Base-by-base conservation (phyloP, 768 basidiomycete genomes). In the Naganishia vaughanmartiniae region DNA sequence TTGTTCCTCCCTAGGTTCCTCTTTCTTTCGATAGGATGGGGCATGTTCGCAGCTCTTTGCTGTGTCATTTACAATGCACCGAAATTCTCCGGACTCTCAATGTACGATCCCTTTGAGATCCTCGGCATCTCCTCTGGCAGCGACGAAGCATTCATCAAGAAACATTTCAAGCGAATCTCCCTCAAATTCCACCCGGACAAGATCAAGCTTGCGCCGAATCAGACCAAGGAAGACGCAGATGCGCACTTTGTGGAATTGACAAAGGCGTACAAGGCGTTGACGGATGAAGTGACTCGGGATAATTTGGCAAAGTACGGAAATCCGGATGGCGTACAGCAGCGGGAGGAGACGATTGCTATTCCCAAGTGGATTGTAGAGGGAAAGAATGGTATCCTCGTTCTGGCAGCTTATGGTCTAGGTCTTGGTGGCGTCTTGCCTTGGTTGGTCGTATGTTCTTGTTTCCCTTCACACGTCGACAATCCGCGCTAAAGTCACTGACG, bases 261-360 rank as follows among this genome's bases (percentile, higher is more conserved):
- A 10, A 99, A 98, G 80, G 96, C 96, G 4, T 99, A 99, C 84
- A 99, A 99, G 84, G 83, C 95, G 87, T 83, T 99, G 30, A 97
- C 94, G 0, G 93, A 99, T 81, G 91, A 92, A 78, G 89, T 87
- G 6, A 93, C 93, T 66, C 90, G 93, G 51, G 87, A 89, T 76
- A 99, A 99, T 81, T 88, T 88, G 83, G 87, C 90, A 74, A 84
- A 88, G 45, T 97, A 90, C 73, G 93, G 93, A 2, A 90, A 99
- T 78, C 96, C 96, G 0, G 96, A 99, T 79, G 96, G 96, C 9
- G 89, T 92, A n/a, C 93, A 97, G 78, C 90, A 92, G 77, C 84
- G 94, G 33, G 88, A 90, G 19, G 92, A 93, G 87, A 94, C 94
- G 65, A 94, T 99, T 74, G 96, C 96, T 0, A 84, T 99, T 6